phyloP scores from a whole-genome alignment of 73 alveolate genomes.

The Tetrahymena elliotti region DNA sequence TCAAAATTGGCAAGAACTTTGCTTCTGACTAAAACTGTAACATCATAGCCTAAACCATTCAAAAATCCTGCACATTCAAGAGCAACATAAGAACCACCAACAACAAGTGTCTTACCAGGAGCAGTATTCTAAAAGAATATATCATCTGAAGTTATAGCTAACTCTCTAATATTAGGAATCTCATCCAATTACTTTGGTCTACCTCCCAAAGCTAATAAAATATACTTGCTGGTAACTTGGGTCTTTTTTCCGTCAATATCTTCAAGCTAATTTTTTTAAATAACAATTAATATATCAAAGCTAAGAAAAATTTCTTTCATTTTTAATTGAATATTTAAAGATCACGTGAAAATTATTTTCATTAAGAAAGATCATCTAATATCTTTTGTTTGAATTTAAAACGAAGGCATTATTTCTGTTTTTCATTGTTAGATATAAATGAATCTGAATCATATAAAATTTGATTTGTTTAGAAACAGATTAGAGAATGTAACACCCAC shows the following conservation, averaged over 20 bases:
- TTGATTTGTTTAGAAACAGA: too few species aligned
- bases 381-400: too few species aligned
- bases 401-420: too few species aligned
- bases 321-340: too few species aligned
- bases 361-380: too few species aligned
- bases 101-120: conserved; percentile 97
- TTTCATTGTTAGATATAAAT: too few species aligned
- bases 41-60: conserved; percentile 87
- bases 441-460: too few species aligned
- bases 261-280: neutral
- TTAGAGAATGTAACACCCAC: too few species aligned
- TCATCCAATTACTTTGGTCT: conserved; percentile 66
- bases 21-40: conserved; percentile 92
- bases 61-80: conserved; percentile 97
- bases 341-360: too few species aligned
- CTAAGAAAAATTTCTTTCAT: too few species aligned
- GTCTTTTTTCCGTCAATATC: neutral
- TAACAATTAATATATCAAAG: neutral
- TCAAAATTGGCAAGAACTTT: conserved; percentile 96
- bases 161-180: conserved; percentile 20
- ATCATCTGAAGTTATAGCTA: conserved; percentile 86
- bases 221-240: conserved; percentile 60
- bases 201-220: conserved; percentile 90
- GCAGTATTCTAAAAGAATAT: conserved; percentile 78
- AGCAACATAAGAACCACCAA: conserved; percentile 98